phyloP scores from a whole-genome alignment of 1,284 basidiomycete species.

The Schizophyllum commune region DNA sequence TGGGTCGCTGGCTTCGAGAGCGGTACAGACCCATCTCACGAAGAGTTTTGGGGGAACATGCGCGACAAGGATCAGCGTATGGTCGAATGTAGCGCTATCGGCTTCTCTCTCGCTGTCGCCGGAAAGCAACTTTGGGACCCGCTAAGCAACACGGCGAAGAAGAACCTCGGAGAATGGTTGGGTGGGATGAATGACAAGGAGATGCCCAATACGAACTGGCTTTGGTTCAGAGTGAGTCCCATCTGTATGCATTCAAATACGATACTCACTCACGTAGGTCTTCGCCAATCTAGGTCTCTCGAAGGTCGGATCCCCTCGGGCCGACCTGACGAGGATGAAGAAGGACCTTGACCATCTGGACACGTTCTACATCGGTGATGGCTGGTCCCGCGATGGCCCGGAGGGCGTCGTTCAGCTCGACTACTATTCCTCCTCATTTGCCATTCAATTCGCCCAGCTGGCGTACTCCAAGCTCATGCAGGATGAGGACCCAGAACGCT shows the following conservation, averaged over 20 bases:
- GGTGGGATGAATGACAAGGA: slow-evolving; percentile 71
- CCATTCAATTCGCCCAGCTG: slow-evolving; percentile 70
- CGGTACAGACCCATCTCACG: slow-evolving; percentile 55
- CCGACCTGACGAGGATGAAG: slow-evolving; percentile 56
- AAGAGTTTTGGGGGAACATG: slow-evolving; percentile 74
- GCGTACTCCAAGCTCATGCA: slow-evolving; percentile 64
- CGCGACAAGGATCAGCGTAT: slow-evolving; percentile 72
- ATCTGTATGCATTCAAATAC: not conserved
- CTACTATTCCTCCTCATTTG: slow-evolving; percentile 76
- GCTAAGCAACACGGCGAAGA: slow-evolving; percentile 44
- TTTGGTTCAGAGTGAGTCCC: slow-evolving; percentile 64
- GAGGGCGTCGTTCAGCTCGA: slow-evolving; percentile 73
- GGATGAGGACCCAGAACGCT: slow-evolving; percentile 55
- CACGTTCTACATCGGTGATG: slow-evolving; percentile 70
- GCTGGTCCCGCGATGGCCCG: slow-evolving; percentile 74
- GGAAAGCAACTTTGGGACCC: slow-evolving; percentile 60
- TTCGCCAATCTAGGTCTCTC: slow-evolving; percentile 72
- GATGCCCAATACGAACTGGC: slow-evolving; percentile 72
- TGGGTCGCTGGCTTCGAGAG: slow-evolving; percentile 62
- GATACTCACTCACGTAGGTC: slow-evolving; percentile 30
- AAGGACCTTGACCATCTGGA: slow-evolving; percentile 72
- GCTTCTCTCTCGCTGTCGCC: slow-evolving; percentile 62
- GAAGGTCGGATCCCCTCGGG: slow-evolving; percentile 51
- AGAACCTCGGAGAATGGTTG: slow-evolving; percentile 58
- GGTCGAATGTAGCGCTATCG: slow-evolving; percentile 77